These are phyloP conservation scores for Xeromyces bisporus DNA, from an alignment of 495 filamentous ascomycete species.

Conservation along the genomic window DNA sequence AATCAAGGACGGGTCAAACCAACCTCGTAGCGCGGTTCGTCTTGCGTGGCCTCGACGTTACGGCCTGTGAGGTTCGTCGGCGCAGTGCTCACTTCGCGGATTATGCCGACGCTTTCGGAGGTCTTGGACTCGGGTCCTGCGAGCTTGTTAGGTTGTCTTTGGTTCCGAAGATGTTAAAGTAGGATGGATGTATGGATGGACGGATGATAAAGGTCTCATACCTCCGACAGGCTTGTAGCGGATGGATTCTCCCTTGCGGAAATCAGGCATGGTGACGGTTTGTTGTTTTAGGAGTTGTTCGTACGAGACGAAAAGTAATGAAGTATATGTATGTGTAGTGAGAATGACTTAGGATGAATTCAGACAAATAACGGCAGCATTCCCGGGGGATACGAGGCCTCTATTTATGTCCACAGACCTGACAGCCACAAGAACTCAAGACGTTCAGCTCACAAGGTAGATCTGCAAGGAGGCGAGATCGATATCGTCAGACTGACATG, in stretches of 20 bases:
- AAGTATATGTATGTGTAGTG: too few relatives aligned
- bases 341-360: too few relatives aligned
- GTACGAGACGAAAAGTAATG: background rate
- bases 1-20: too few relatives aligned
- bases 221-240: slow-evolving; percentile 22
- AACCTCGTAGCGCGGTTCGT: slow-evolving; percentile 18
- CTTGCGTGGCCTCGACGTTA: slow-evolving; percentile 8
- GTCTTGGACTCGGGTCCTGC: slow-evolving; percentile 16
- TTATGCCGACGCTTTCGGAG: slow-evolving; percentile 11
- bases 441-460: too few relatives aligned
- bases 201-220: slow-evolving; percentile 5
- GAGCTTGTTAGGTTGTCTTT: background rate
- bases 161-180: background rate
- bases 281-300: background rate
- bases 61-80: slow-evolving; percentile 10
- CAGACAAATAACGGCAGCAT: too few relatives aligned
- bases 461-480: slow-evolving; percentile 7
- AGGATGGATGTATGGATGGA: background rate
- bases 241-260: slow-evolving; percentile 12
- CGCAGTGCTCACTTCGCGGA: slow-evolving; percentile 12
- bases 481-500: background rate
- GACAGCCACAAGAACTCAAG: background rate
- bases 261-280: slow-evolving; percentile 11
- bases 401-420: background rate
- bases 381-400: background rate